Evolutionary conservation across 2,329 filamentous ascomycete species (phyloP), one percentile per base, ranked within the genome.

Genomic region (Diaporthe vexans): DNA sequence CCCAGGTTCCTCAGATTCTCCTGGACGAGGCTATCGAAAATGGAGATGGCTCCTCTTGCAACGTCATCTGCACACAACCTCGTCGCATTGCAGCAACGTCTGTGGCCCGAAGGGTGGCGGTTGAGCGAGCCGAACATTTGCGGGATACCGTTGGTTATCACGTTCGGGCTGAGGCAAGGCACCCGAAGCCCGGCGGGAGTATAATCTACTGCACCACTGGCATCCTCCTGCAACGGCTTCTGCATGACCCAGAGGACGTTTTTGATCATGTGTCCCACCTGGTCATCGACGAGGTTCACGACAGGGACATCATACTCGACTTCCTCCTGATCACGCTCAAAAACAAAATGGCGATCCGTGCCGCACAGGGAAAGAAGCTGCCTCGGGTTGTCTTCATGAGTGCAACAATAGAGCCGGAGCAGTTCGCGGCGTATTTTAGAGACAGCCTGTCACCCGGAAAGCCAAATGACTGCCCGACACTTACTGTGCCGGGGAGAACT

Each of bases 1-100:
- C 74, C 0, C 88, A 89, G 78, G 82, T 89, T 11, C 87, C 88
- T n/a, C 88, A 89, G 75, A 86, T 89, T n/a, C 74, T 89, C 35
- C 79, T 89, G 2, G 86, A 89, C n/a, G 78, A 88, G 72, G 83
- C 84, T 3, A 86, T 86, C 58, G 76, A 79, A 9, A 74, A 76
- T 7, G 83, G 82, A 1, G 69, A 75, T 19, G 86, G 86, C n/a
- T 82, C 81, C 7, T 71, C 77, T 35, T 88, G 87, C 78, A 87
- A 86, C 73, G 82, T 89, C 70, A 82, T 89, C 10, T 88, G 86
- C 76, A 86, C 87, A 7, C 87, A 88, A 72, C 86, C 86, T 35
- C 82, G 86, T 59, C 82, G 86, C 15, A 84, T 88, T 58, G 86
- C 86, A 33, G 86, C 86, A 17, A 85, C 81, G 1, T 84, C 85